Evolutionary conservation across 2,329 filamentous ascomycete genomes (phyloP), one percentile per base, ranked within the genome.

Genomic region (Cytospora schulzeri): DNA sequence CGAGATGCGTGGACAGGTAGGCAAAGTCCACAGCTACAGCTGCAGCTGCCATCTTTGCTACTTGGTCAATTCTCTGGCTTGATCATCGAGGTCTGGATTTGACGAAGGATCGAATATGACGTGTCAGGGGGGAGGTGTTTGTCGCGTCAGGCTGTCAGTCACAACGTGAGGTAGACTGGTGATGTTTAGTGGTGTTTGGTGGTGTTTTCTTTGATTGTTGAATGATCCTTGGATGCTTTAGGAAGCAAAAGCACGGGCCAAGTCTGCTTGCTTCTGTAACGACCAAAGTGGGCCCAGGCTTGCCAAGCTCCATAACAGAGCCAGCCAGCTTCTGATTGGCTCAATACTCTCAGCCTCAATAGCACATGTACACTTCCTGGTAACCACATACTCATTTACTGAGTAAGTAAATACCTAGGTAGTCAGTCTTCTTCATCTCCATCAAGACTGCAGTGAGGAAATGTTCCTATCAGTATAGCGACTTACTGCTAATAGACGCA

Each of bases 1-100:
- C 84, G 72, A 91, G 85, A 73, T 91, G 89, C 75, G 86, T 83
- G 75, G 90, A 88, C 71, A 94, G 79, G 78, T 91, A 92, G 77
- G 84, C 85, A 70, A 89, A 80, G 79, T 94, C 91, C 73, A 93
- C 78, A 69, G 74, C 69, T 77, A 67, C 66, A 57, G 62, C 80
- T 68, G 81, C 81, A 72, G 80, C 81, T 77, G 83, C 86, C 87
- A 90, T 90, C 69, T 70, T 79, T 72, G 71, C 66, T 53, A 56
- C 53, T 55, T 60, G 59, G 51, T 67, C 58, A 65, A 33, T 50
- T 60, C 26, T 60, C 15, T 31, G n/a, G 35, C 52, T 57, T 65
- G 62, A 62, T 38, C 65, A 67, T 67, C 54, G 58, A 57, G 58
- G 58, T 33, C 35, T 35, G 24, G 35, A 24, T 29, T 48, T 12